A percentile compares a stretch with the other conserved stretches of the same genome.
phyloP scores from a whole-genome alignment of 1,284 basidiomycete species.

The Caloboletus firmus region DNA sequence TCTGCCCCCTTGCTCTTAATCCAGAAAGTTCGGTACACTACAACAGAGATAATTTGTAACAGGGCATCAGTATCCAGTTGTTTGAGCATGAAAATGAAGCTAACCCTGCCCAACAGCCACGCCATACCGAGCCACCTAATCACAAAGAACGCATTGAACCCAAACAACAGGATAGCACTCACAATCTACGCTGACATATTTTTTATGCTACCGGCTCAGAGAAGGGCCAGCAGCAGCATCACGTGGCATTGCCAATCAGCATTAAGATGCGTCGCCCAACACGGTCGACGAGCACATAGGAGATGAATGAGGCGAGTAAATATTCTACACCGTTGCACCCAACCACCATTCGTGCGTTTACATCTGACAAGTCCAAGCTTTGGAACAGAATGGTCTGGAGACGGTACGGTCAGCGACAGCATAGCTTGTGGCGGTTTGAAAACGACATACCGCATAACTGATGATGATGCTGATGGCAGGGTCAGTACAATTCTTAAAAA shows the following conservation, averaged over 20 bases:
- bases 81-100: background rate
- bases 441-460: slow-evolving; percentile 30
- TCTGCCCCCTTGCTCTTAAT: background rate
- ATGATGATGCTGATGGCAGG: background rate
- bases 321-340: slow-evolving; percentile 63
- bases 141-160: slow-evolving; percentile 2
- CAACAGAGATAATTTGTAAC: background rate
- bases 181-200: slow-evolving; percentile 43
- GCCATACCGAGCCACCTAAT: slow-evolving; percentile 46
- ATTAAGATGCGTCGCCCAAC: slow-evolving; percentile 31
- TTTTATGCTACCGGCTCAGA: slow-evolving; percentile 19
- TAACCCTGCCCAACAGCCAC: no score
- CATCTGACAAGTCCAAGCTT: slow-evolving; percentile 47
- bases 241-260: slow-evolving; percentile 28
- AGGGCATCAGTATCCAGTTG: background rate
- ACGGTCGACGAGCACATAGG: background rate
- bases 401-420: background rate
- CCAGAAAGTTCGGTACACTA: background rate
- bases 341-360: slow-evolving; percentile 62
- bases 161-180: slow-evolving; percentile 37
- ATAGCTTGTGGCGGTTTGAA: background rate
- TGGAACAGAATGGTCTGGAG: slow-evolving; percentile 53
- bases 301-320: slow-evolving; percentile 4
- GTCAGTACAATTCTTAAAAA: background rate
- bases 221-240: slow-evolving; percentile 29